phyloP scores from a whole-genome alignment of 169 alveolate genomes.

The Cryptosporidium parvum region DNA sequence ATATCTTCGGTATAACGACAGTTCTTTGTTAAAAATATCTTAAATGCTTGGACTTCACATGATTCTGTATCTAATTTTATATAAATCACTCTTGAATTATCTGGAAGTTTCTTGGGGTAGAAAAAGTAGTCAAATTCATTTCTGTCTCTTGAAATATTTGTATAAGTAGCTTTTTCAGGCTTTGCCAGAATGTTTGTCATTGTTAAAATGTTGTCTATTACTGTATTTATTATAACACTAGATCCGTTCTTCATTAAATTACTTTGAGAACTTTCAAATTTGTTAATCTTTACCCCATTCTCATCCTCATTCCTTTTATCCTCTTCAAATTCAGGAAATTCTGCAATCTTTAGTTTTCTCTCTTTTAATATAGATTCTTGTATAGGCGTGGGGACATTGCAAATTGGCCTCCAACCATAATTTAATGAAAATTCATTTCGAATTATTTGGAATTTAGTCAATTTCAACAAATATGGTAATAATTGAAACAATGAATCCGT shows the following conservation, averaged over 20 bases:
- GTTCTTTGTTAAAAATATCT: conserved; percentile 29
- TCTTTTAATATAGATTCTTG: conserved; percentile 25
- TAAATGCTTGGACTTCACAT: neutral
- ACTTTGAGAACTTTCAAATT: neutral
- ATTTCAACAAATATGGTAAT: conserved; percentile 25
- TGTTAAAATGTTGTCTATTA: conserved; percentile 15
- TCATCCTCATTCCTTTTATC: neutral
- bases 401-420: conserved; percentile 29
- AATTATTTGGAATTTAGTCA: conserved; percentile 50
- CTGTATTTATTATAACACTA: conserved; percentile 39
- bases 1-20: neutral
- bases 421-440: conserved; percentile 5
- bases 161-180: neutral
- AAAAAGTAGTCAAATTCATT: conserved; percentile 27
- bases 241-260: neutral
- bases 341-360: neutral
- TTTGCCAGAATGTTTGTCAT: conserved; percentile 10
- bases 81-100: conserved; percentile 28
- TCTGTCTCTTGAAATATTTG: neutral
- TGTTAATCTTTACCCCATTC: neutral
- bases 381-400: conserved; percentile 3
- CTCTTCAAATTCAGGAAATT: neutral
- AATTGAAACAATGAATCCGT: conserved; percentile 17
- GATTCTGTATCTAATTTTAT: conserved; percentile 13
- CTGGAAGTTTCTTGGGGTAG: neutral